Evolutionary conservation across 495 filamentous ascomycete genomes (phyloP).

Genomic region (Amniculicola lignicola): DNA sequence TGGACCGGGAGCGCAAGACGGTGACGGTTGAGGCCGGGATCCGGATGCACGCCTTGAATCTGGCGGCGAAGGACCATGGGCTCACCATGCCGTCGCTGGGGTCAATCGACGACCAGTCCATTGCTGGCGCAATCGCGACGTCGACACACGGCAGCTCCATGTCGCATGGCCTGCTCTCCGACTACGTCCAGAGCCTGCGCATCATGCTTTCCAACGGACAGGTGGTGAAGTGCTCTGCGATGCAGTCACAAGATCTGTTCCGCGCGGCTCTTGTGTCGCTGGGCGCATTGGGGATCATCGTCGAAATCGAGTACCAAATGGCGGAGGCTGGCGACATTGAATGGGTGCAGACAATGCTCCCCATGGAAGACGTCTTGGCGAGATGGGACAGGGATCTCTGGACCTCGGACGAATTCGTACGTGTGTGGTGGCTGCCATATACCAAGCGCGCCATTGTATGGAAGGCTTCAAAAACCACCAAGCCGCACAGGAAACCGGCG

Average conservation of each 20-base stretch:
- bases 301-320: slow-evolving; percentile 80
- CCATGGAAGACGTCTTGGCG: slow-evolving; percentile 61
- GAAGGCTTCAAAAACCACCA: slow-evolving; percentile 71
- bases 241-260: slow-evolving; percentile 73
- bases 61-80: slow-evolving; percentile 65
- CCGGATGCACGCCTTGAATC: slow-evolving; percentile 65
- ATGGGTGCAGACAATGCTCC: slow-evolving; percentile 77
- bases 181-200: slow-evolving; percentile 66
- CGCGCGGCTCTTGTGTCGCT: slow-evolving; percentile 83
- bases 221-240: slow-evolving; percentile 66
- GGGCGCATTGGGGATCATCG: slow-evolving; percentile 86
- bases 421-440: slow-evolving; percentile 98
- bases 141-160: slow-evolving; percentile 90
- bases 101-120: slow-evolving; percentile 90
- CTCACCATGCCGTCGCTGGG: slow-evolving; percentile 85
- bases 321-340: slow-evolving; percentile 71
- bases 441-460: slow-evolving; percentile 80
- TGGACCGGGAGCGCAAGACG: slow-evolving; percentile 60
- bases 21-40: slow-evolving; percentile 86
- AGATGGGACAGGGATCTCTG: slow-evolving; percentile 75
- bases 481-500: slow-evolving; percentile 48
- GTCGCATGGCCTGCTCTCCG: slow-evolving; percentile 76
- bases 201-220: slow-evolving; percentile 82
- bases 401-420: slow-evolving; percentile 80
- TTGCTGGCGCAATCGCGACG: slow-evolving; percentile 89